Percentiles rank a stretch among this genome's conserved stretches.
These are phyloP conservation scores for Phytophthora parvispora DNA, from an alignment of 352 stramenopile genomes.

Conservation along the genomic window DNA sequence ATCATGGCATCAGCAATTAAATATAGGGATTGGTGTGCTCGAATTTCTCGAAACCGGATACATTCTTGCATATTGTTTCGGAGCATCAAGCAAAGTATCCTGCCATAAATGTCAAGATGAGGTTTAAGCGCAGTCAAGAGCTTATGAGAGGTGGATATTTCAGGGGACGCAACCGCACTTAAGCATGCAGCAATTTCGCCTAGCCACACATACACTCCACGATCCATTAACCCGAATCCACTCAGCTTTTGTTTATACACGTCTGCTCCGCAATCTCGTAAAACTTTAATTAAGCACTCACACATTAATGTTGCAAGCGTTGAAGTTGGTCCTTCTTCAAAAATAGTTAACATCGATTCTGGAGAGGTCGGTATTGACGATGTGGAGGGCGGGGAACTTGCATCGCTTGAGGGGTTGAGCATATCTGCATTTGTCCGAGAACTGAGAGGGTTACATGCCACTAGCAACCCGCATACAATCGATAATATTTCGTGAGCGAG, in stretches of 20 bases:
- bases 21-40: slow-evolving; percentile 70
- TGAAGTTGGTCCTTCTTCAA: slow-evolving; percentile 15
- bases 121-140: slow-evolving; percentile 43
- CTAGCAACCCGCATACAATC: slow-evolving; percentile 72
- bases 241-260: slow-evolving; percentile 64
- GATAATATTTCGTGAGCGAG: slow-evolving; percentile 72
- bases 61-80: slow-evolving; percentile 49
- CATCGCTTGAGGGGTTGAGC: not conserved
- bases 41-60: slow-evolving; percentile 64
- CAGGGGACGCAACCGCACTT: slow-evolving; percentile 17
- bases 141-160: slow-evolving; percentile 7
- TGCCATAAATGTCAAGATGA: slow-evolving; percentile 53
- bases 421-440: not conserved
- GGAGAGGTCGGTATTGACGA: not conserved
- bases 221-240: slow-evolving; percentile 69
- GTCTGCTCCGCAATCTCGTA: slow-evolving; percentile 45
- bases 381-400: not conserved
- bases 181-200: slow-evolving; percentile 60
- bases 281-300: slow-evolving; percentile 71
- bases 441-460: slow-evolving; percentile 43
- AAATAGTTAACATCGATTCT: slow-evolving; percentile 6
- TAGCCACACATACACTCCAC: slow-evolving; percentile 64
- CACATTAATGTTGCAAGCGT: slow-evolving; percentile 56
- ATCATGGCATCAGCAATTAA: slow-evolving; percentile 56
- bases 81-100: slow-evolving; percentile 61